Percentiles rank a stretch among this genome's conserved stretches.
phyloP scores from a whole-genome alignment of 352 stramenopile species.

The Phytophthora hybrid region DNA sequence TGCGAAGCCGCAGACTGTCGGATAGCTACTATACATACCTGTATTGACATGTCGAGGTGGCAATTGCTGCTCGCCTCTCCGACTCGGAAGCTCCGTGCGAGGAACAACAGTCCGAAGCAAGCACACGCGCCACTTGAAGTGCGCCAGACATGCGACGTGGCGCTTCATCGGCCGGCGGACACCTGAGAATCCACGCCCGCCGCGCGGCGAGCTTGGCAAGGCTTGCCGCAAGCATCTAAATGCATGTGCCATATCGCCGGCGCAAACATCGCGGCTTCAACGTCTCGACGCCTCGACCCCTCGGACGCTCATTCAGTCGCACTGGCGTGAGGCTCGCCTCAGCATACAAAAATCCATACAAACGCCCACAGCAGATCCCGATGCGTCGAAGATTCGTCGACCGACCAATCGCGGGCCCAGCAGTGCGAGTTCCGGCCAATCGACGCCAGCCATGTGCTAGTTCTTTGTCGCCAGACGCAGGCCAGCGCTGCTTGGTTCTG shows the following conservation, averaged over 20 bases:
- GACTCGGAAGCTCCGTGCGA: too few relatives aligned
- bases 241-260: neutral
- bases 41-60: too few relatives aligned
- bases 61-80: too few relatives aligned
- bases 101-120: neutral
- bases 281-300: constrained; percentile 8
- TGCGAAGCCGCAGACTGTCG: neutral
- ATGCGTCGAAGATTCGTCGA: neutral
- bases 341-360: neutral
- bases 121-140: constrained; percentile 26
- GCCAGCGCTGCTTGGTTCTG: constrained; percentile 17
- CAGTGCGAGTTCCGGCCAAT: neutral
- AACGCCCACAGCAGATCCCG: neutral
- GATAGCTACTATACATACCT: neutral
- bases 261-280: constrained; percentile 3
- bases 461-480: neutral
- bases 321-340: neutral
- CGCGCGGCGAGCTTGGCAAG: neutral
- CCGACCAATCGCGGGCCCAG: neutral
- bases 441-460: neutral
- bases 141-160: constrained; percentile 22
- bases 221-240: neutral
- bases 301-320: neutral
- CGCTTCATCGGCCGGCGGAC: neutral
- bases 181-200: neutral